Base-by-base conservation (phyloP, 768 basidiomycete species). In the Russula foetens region DNA sequence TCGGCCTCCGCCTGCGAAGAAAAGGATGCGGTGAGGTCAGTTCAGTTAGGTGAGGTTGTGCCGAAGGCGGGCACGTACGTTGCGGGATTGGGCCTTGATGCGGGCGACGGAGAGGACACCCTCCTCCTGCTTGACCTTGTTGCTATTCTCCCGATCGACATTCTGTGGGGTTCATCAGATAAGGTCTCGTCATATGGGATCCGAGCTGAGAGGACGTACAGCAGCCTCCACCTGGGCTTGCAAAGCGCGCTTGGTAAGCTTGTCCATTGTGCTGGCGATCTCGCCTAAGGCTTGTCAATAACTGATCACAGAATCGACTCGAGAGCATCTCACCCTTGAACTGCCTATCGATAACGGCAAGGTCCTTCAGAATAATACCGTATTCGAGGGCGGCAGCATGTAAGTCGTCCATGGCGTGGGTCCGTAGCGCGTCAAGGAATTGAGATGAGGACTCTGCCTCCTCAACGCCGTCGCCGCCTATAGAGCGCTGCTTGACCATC, bases 151-250 rank as follows among this genome's bases (percentile, higher is more conserved):
- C 57, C 90, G 75, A 71, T 91, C 88, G 53, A 91, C 89, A 62
- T 92, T 91, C 86, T 88, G 64, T 38, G 14, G 56, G 1, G 35
- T n/a, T 23, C 7, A 58, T 26, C 17, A 52, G 53, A 8, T n/a
- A 38, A 28, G 48, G 41, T 26, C 58, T 35, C n/a, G 38, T 8
- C 38, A 29, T 21, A 28, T 21, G 15, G 12, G 26, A 15, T 23
- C n/a, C 9, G 45, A 58, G 41, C 19, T 5, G 4, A 43, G 38
- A 29, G 29, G 31, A 73, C 82, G 68, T 70, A 87, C 85, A 28
- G 89, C 89, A 47, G 90, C 89, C 71, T 92, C 90, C 29, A 92
- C 90, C 71, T 93, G 90, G 11, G 90, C 88, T 69, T 92, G 88
- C 39, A 92, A 75, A 23, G 88, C 90, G 65, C 90, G 81, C 4